These are phyloP conservation scores for Haplosporangium sp. DNA, from an alignment of 371 early-diverging fungal genomes.

Conservation along the genomic window DNA sequence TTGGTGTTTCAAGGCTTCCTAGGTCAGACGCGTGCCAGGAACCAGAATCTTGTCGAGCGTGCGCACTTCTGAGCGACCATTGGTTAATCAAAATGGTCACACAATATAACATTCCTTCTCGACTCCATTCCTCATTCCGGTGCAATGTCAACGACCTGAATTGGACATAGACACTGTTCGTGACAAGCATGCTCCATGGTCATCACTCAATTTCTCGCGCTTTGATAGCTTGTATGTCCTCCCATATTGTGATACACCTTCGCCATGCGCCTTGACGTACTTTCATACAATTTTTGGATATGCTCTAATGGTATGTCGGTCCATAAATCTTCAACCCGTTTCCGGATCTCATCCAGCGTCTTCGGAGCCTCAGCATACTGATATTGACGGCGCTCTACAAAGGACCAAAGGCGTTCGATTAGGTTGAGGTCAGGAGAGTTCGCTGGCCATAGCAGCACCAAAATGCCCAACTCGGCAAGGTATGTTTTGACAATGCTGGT, in stretches of 20 bases:
- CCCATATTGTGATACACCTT: not conserved
- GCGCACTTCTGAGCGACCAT: no score
- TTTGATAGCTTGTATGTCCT: constrained; percentile 11
- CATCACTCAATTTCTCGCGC: no score
- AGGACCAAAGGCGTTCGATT: constrained; percentile 24
- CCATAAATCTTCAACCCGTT: constrained; percentile 9
- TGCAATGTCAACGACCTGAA: no score
- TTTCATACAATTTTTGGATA: constrained; percentile 8
- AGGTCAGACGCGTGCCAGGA: no score
- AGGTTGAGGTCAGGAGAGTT: constrained; percentile 26
- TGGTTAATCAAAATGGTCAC: no score
- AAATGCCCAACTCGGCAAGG: constrained; percentile 8
- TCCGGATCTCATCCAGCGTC: constrained; percentile 4
- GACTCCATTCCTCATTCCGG: no score
- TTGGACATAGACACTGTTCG: no score
- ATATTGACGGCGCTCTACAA: not conserved
- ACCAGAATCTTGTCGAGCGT: no score
- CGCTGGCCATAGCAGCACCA: constrained; percentile 9
- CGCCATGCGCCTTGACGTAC: constrained; percentile 10
- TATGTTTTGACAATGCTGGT: not conserved
- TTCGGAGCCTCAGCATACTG: not conserved
- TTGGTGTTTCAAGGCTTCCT: no score
- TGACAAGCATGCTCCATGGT: no score
- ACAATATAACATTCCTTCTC: no score
- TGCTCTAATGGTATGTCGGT: not conserved